Percentiles rank a stretch among this genome's conserved stretches.
These are phyloP conservation scores for Rhipidocladum racemiflorum DNA, from an alignment of 176 grass and related monocot species.

Conservation along the genomic window DNA sequence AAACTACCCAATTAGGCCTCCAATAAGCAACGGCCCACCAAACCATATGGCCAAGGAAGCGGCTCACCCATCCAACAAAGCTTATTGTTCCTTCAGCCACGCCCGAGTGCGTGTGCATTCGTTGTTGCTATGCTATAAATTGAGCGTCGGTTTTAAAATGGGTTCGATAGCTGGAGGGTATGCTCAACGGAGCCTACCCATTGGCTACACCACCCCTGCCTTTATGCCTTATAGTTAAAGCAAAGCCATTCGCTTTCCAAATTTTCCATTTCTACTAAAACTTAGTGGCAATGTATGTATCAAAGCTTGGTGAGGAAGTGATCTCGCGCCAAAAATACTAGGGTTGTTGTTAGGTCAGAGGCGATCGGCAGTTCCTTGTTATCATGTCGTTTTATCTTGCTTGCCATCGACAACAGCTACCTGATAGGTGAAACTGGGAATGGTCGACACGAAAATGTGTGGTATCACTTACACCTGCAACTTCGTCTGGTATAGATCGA, in stretches of 20 bases:
- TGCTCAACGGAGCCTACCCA: no score
- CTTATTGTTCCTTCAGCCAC: no score
- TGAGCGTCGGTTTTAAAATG: no score
- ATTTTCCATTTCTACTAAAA: not conserved
- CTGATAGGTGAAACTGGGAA: not conserved
- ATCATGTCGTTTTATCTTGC: slow-evolving; percentile 24
- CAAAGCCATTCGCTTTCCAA: slow-evolving; percentile 21
- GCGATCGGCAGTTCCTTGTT: slow-evolving; percentile 20
- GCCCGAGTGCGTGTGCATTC: no score
- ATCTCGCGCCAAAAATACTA: not conserved
- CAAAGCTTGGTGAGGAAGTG: slow-evolving; percentile 38
- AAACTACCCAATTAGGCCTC: no score
- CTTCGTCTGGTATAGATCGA: not conserved
- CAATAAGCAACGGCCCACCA: no score
- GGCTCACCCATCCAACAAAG: no score
- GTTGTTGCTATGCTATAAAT: no score
- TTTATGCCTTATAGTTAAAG: slow-evolving; percentile 37
- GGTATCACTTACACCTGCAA: not conserved
- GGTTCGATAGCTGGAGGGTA: no score
- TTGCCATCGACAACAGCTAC: slow-evolving; percentile 28
- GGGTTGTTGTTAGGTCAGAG: slow-evolving; percentile 40
- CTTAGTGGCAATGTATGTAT: not conserved
- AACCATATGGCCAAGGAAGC: no score
- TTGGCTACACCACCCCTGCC: no score
- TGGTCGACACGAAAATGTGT: not conserved